Evolutionary conservation across 106 monocot genomes (phyloP).

Genomic region (Dendrobium chrysotoxum): DNA sequence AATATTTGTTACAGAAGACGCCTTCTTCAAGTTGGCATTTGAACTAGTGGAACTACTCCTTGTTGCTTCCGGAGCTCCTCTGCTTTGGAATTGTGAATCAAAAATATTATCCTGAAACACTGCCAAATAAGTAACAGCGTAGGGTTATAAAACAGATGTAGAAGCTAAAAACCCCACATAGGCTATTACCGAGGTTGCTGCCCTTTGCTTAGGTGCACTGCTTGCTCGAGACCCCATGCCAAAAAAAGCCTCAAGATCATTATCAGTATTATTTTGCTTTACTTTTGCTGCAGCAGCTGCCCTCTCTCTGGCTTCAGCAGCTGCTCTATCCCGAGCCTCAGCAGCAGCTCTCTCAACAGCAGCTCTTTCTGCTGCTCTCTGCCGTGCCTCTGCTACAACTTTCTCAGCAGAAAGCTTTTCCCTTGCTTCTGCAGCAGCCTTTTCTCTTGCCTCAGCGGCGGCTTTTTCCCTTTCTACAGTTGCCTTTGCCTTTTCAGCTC

Average conservation of each 20-base stretch:
- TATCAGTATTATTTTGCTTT: conserved; percentile 50
- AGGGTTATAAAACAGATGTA: not conserved
- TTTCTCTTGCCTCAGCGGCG: conserved; percentile 27
- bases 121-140: conserved; percentile 2
- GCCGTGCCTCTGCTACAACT: conserved; percentile 65
- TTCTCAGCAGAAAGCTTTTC: conserved; percentile 34
- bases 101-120: conserved; percentile 60
- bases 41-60: conserved; percentile 38
- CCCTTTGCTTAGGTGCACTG: conserved; percentile 75
- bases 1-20: conserved; percentile 69
- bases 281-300: conserved; percentile 45
- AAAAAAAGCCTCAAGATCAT: conserved; percentile 89
- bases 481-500: conserved; percentile 33
- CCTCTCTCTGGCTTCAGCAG: conserved; percentile 35
- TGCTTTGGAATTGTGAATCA: conserved; percentile 46
- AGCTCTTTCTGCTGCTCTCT: conserved; percentile 49
- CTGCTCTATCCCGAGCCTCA: conserved; percentile 60
- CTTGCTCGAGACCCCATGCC: conserved; percentile 64
- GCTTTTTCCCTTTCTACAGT: conserved; percentile 34
- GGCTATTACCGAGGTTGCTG: conserved; percentile 40
- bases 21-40: conserved; percentile 45
- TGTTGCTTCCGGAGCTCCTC: conserved; percentile 20
- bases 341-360: conserved; percentile 51
- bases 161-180: not conserved
- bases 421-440: conserved; percentile 19